Evolutionary conservation across 352 stramenopile species (phyloP), one percentile per base, ranked within the genome.

Genomic region (Bremia lactucae): DNA sequence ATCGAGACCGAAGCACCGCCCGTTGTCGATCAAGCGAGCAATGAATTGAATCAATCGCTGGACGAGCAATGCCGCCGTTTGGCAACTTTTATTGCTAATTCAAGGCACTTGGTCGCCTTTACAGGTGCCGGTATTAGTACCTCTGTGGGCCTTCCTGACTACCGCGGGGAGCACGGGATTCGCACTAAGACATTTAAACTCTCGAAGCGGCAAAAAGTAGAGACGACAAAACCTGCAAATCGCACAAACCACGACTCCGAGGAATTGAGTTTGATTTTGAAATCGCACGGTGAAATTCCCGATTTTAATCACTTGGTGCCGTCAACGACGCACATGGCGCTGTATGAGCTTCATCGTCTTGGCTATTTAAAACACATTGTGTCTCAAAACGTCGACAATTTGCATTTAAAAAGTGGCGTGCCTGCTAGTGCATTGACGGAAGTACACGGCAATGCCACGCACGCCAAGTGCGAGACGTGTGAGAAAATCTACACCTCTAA

Each of bases 301-400:
- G 70, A 84, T 31, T 83, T 90, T 37, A 55, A 82, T 49, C 53
- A 42, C 29, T 55, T 90, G 22, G 72, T 87, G 46, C 78, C 78
- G 11, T 88, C 78, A 5, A 52, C 60, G 43, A 86, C 78, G 3
- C 78, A 91, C 65, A 91, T 91, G 78, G 75, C 75, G 31, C 59
- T 91, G 16, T 64, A 59, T 7, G 78, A 91, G 43, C 59, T 91
- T n/a, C 59, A 87, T 43, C 72, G 69, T 2, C 62, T 81, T 31
- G 78, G 78, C 4, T 78, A 57, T 31, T 39, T 91, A 9, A 86
- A 87, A 59, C 64, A 91, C 42, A 39, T 91, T 9, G 73, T 91
- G 31, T 86, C 75, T 2, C 78, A 91, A 50, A 91, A 91, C 44
- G 74, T 88, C 6, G 78, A 91, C 47, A 88, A 88, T 39, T 52